phyloP scores from a whole-genome alignment of 1,139 yeast genomes.

The Geotrichum reessii region DNA sequence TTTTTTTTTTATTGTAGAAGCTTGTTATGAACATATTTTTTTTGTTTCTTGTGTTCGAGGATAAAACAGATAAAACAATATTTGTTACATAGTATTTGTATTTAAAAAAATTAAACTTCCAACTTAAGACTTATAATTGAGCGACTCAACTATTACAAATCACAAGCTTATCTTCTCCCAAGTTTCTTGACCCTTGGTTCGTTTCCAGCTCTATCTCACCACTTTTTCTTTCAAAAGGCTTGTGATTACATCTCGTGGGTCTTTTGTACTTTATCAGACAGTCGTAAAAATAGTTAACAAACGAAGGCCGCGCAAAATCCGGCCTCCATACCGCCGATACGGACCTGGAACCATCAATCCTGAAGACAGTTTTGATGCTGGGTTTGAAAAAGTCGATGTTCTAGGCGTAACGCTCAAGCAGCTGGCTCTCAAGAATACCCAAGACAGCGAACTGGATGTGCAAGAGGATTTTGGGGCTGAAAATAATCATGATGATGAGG shows the following conservation, averaged over 20 bases:
- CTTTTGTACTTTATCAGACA: neutral
- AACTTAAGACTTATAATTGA: neutral
- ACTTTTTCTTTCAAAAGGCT: neutral
- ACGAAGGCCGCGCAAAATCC: conserved; percentile 73
- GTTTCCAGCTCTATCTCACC: neutral
- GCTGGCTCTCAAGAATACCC: conserved; percentile 16
- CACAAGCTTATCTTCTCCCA: neutral
- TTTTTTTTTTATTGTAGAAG: neutral
- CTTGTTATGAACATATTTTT: too few species aligned
- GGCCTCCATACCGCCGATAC: conserved; percentile 71
- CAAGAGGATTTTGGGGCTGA: conserved; percentile 21
- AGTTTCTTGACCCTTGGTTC: neutral
- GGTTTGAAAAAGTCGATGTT: conserved; percentile 22
- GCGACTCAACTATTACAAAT: too few species aligned
- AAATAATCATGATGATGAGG: conserved; percentile 20
- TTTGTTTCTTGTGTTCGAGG: too few species aligned
- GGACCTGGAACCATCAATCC: conserved; percentile 48
- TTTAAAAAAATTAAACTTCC: too few species aligned
- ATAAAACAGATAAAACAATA: too few species aligned
- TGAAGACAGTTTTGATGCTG: conserved; percentile 23
- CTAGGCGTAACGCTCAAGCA: conserved; percentile 33
- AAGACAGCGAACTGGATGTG: conserved; percentile 3
- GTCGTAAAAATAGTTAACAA: conserved; percentile 66
- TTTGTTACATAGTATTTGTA: too few species aligned
- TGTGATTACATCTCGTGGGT: neutral